A percentile compares a stretch with the other conserved stretches of the same genome.
These are phyloP conservation scores for Amyloporia xantha DNA, from an alignment of 768 basidiomycete genomes.

Conservation along the genomic window DNA sequence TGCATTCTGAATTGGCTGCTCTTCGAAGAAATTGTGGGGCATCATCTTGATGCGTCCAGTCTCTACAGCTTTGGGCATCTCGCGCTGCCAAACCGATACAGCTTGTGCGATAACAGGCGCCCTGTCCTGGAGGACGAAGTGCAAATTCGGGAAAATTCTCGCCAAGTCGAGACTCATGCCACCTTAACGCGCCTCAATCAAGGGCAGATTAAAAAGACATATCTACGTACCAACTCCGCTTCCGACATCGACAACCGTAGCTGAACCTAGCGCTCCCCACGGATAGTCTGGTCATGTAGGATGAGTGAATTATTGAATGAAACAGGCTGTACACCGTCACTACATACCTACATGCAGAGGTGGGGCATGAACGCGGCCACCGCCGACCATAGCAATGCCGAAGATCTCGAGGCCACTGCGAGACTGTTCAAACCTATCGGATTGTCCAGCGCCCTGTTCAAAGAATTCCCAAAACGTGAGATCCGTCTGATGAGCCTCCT, in stretches of 20 bases:
- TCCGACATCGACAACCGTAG: constrained; percentile 13
- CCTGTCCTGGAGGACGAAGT: constrained; percentile 18
- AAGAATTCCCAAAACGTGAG: constrained; percentile 8
- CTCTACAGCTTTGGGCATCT: constrained; percentile 2
- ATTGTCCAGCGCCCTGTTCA: constrained; percentile 3
- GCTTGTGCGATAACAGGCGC: constrained; percentile 10
- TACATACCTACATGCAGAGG: constrained; percentile 10
- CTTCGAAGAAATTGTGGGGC: constrained; percentile 13
- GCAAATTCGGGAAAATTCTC: constrained; percentile 11
- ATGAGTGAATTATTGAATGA: background rate
- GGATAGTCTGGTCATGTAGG: constrained; percentile 7
- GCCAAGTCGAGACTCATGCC: constrained; percentile 11
- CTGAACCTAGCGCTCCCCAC: constrained; percentile 5
- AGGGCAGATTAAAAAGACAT: background rate
- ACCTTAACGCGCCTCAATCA: background rate
- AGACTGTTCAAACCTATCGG: constrained; percentile 3
- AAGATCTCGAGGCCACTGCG: constrained; percentile 6
- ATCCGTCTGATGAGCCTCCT: background rate
- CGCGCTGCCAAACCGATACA: constrained; percentile 3
- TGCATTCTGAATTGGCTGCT: constrained; percentile 10
- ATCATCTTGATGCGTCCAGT: constrained; percentile 2
- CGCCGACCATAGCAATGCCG: constrained; percentile 10
- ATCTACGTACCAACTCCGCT: constrained; percentile 10
- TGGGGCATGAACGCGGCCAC: constrained; percentile 3
- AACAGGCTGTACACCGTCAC: background rate